Conservation (phyloP, 2,329 filamentous ascomycete genomes). For the Tolypocladium tropicale region DNA sequence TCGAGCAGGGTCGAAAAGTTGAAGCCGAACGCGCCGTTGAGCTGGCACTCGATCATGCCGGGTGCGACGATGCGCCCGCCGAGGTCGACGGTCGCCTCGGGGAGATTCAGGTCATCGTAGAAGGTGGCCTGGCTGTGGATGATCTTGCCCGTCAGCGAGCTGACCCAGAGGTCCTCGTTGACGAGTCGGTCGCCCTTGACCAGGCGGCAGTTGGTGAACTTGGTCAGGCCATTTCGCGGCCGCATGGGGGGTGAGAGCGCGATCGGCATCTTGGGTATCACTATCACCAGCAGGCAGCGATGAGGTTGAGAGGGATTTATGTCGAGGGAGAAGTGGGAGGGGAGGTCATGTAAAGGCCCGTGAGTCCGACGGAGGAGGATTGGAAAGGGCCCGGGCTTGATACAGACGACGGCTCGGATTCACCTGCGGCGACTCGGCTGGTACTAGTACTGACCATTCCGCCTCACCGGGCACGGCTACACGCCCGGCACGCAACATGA, state of each 20-base stretch:
- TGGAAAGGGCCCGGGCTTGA: background rate
- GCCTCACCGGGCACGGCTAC: background rate
- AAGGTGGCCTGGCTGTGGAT: slow-evolving; percentile 58
- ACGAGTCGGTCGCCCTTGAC: slow-evolving; percentile 59
- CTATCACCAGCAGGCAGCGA: background rate
- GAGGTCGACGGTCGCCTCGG: slow-evolving; percentile 69
- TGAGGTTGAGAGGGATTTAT: background rate
- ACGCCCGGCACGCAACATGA: background rate
- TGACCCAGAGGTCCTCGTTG: slow-evolving; percentile 79
- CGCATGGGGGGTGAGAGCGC: slow-evolving; percentile 25
- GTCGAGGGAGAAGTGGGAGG: background rate
- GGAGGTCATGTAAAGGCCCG: background rate
- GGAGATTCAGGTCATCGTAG: slow-evolving; percentile 57
- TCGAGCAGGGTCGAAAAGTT: slow-evolving; percentile 77
- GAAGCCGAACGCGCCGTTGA: slow-evolving; percentile 88
- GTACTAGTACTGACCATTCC: background rate
- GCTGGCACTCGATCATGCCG: slow-evolving; percentile 81
- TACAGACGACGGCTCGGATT: background rate
- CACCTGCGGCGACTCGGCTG: background rate
- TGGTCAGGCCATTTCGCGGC: slow-evolving; percentile 54
- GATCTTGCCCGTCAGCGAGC: slow-evolving; percentile 71
- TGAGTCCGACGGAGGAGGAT: background rate
- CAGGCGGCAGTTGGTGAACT: slow-evolving; percentile 81
- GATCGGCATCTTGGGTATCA: slow-evolving; percentile 30
- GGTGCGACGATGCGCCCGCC: slow-evolving; percentile 75